A percentile compares a stretch with the other conserved stretches of the same genome.
phyloP scores from a whole-genome alignment of 495 filamentous ascomycete species.

The Thozetella sp. region DNA sequence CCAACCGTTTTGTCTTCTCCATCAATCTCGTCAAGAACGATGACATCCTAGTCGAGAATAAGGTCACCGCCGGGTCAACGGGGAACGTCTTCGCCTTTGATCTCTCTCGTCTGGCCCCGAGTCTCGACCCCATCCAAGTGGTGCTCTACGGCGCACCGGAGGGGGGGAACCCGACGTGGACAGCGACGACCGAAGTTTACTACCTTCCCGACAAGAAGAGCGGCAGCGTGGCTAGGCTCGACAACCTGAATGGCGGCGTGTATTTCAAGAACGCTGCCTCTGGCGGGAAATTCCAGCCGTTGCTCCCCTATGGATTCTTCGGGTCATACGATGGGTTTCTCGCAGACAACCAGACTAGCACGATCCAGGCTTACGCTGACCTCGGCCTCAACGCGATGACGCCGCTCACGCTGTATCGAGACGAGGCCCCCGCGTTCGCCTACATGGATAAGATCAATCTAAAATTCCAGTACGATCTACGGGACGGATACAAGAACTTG shows the following conservation, averaged over 20 bases:
- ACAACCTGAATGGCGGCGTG: conserved; percentile 61
- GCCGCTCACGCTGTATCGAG: conserved; percentile 32
- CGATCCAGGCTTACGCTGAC: conserved; percentile 53
- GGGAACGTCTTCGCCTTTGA: conserved; percentile 47
- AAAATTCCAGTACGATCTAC: conserved; percentile 68
- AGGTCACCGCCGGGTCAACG: conserved; percentile 46
- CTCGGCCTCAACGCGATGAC: conserved; percentile 44
- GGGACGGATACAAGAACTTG: conserved; percentile 60
- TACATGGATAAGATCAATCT: conserved; percentile 58
- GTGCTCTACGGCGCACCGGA: conserved; percentile 40
- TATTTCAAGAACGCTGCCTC: conserved; percentile 36
- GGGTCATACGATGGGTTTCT: conserved; percentile 59
- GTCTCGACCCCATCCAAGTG: conserved; percentile 44
- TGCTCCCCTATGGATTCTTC: conserved; percentile 69
- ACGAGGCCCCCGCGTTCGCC: conserved; percentile 51
- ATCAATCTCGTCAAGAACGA: conserved; percentile 30
- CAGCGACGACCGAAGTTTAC: conserved; percentile 46
- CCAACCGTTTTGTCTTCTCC: conserved; percentile 32
- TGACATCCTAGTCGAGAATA: conserved; percentile 32
- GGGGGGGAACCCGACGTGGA: conserved; percentile 25
- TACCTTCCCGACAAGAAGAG: conserved; percentile 59
- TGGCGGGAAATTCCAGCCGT: conserved; percentile 35
- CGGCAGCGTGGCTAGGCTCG: conserved; percentile 64
- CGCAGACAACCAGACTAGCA: conserved; percentile 35
- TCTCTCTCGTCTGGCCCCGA: conserved; percentile 43